These are phyloP conservation scores for Rhodotorula paludigena DNA, from an alignment of 768 basidiomycete species.

Conservation along the genomic window DNA sequence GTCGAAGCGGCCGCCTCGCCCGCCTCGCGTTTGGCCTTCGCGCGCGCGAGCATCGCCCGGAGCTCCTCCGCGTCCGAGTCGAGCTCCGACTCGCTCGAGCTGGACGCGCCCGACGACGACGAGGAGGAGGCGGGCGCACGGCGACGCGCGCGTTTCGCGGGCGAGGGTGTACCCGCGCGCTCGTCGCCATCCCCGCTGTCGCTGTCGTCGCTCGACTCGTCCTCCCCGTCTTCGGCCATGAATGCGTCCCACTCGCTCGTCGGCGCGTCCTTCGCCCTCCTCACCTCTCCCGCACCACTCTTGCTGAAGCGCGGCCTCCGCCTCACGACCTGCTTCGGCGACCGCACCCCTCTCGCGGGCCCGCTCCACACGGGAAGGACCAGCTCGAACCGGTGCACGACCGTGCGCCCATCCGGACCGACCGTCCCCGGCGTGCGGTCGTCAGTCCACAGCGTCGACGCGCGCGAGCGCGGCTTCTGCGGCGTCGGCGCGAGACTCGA, in stretches of 20 bases:
- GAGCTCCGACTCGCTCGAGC: not conserved
- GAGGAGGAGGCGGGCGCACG: too few species aligned
- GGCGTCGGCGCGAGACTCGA: conserved; percentile 14
- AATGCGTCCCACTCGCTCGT: conserved; percentile 23
- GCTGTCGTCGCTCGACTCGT: too few species aligned
- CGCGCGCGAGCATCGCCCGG: conserved; percentile 2
- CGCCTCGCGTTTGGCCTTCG: not conserved
- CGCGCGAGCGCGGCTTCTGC: not conserved
- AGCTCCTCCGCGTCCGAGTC: conserved; percentile 21
- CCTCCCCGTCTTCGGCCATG: not conserved
- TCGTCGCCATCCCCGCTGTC: not conserved
- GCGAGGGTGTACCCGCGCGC: not conserved
- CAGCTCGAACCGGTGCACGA: conserved; percentile 15
- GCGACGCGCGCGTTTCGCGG: too few species aligned
- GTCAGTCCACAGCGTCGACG: not conserved
- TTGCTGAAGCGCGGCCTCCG: too few species aligned
- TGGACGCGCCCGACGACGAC: not conserved
- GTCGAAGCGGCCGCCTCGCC: not conserved
- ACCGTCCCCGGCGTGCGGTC: too few species aligned
- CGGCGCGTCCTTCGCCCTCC: not conserved
- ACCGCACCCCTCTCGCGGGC: not conserved
- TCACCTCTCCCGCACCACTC: not conserved
- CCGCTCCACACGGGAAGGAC: not conserved
- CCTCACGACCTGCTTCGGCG: too few species aligned
- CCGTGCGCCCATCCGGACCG: not conserved